Evolutionary conservation across 202 grass and related monocot species (phyloP), one percentile per base, ranked within the genome.

Genomic region (Carex arenaria): DNA sequence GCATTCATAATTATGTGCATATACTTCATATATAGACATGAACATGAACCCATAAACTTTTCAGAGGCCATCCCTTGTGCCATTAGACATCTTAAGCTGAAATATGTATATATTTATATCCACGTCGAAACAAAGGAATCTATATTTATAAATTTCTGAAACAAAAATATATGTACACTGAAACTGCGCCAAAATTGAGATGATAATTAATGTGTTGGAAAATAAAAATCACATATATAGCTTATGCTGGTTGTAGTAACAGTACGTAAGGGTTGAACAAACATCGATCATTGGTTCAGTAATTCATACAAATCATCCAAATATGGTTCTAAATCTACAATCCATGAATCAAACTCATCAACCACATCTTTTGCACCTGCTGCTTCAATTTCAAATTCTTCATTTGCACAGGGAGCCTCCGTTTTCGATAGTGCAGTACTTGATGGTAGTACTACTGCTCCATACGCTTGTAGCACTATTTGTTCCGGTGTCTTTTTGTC

Each of bases 281-380:
- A 26, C 26, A 26, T 26, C 26, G 26, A 36, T 55, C 23, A 75
- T 75, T 75, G 49, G 26, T 75, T 75, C 7, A 63, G n/a, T 17
- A 67, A 42, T 66, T 53, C 14, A 17, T 17, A 67, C 63, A 81
- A 81, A 26, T 81, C 79, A 67, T 30, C 13, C 4, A 80, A 80
- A 55, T 64, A 1, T 67, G 60, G 60, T 31, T 81, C 60, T 65
- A 81, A 64, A 3, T 55, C 23, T 17, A 26, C 61, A 61, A 54
- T 30, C 60, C 47, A 75, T 30, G 71, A 23, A 75, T 7, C 47
- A 31, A 31, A 42, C 56, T 81, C 79, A 67, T 81, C 61, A 4
- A 67, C 22, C n/a, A 34, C 36, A 67, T 49, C 79, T 51, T 51
- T 51, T 13, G 47, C 11, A 51, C 11, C 47, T 51, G 2, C 47